A percentile compares a stretch with the other conserved stretches of the same genome.
Conservation (phyloP, 352 stramenopile genomes). For the Aphanomyces invadans region DNA sequence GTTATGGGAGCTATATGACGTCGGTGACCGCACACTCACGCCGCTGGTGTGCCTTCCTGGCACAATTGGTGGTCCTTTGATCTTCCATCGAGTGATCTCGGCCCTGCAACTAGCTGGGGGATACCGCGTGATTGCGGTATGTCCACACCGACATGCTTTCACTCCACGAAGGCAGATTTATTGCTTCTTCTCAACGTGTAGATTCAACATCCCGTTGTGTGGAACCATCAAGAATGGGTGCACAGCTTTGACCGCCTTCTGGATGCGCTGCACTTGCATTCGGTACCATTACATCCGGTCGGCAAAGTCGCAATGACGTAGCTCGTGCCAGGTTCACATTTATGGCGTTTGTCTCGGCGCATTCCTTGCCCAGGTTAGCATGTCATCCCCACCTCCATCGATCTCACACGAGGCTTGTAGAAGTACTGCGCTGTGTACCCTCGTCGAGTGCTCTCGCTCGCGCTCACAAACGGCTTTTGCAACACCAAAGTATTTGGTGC, state of each 20-base stretch:
- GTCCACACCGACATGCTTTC: neutral
- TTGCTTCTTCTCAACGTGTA: constrained; percentile 19
- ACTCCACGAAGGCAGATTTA: neutral
- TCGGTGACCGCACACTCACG: constrained; percentile 34
- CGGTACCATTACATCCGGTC: constrained; percentile 26
- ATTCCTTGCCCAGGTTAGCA: constrained; percentile 53
- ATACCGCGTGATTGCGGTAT: constrained; percentile 54
- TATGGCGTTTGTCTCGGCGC: constrained; percentile 65
- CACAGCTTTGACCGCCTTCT: constrained; percentile 76
- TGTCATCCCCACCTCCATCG: constrained; percentile 26
- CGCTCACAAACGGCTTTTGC: constrained; percentile 57
- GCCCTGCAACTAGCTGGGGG: constrained; percentile 41
- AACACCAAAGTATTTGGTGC: constrained; percentile 39
- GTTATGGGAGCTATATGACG: constrained; percentile 74
- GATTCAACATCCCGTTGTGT: constrained; percentile 66
- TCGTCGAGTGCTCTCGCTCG: constrained; percentile 47
- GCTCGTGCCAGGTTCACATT: constrained; percentile 38
- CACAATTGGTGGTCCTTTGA: constrained; percentile 40
- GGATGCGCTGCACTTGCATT: constrained; percentile 44
- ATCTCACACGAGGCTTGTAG: neutral
- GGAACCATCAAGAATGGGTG: constrained; percentile 75
- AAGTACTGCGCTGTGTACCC: constrained; percentile 52
- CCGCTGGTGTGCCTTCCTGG: constrained; percentile 60
- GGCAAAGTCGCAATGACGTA: neutral
- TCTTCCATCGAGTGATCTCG: constrained; percentile 53